Evolutionary conservation across 306 rosid genomes (phyloP).

Genomic region (Trifolium fragiferum): DNA sequence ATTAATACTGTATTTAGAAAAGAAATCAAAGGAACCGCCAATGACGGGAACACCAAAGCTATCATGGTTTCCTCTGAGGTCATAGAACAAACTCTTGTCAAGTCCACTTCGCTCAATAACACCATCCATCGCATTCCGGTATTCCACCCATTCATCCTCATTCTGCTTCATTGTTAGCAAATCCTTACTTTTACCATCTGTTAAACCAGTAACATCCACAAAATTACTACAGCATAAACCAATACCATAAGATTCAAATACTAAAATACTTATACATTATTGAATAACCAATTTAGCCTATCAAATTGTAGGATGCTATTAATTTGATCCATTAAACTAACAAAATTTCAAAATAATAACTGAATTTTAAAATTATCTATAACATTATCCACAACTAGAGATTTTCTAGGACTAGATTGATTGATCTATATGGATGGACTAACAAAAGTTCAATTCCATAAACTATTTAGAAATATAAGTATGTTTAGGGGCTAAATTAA

Average conservation of each 20-base stretch:
- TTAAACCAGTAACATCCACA: slow-evolving; percentile 21
- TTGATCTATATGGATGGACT: neutral
- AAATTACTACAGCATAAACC: slow-evolving; percentile 6
- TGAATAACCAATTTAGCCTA: neutral
- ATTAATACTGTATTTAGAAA: slow-evolving; percentile 80
- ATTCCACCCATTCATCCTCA: slow-evolving; percentile 92
- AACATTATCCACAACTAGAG: neutral
- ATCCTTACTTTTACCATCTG: slow-evolving; percentile 95
- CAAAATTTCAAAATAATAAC: neutral
- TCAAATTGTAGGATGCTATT: neutral
- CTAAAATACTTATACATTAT: neutral
- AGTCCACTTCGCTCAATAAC: slow-evolving; percentile 77
- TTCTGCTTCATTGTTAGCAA: slow-evolving; percentile 82
- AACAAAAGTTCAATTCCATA: neutral
- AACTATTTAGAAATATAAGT: neutral
- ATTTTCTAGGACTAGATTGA: neutral
- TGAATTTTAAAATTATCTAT: neutral
- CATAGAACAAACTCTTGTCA: slow-evolving; percentile 67
- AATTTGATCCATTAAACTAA: neutral
- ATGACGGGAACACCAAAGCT: slow-evolving; percentile 77
- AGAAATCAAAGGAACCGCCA: slow-evolving; percentile 84
- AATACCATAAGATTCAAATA: slow-evolving; percentile 5
- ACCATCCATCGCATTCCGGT: slow-evolving; percentile 60
- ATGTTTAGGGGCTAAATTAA: neutral
- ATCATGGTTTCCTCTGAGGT: slow-evolving; percentile 91